Conservation (phyloP, 2,329 filamentous ascomycete genomes). For the Aspergillus viridinutans region DNA sequence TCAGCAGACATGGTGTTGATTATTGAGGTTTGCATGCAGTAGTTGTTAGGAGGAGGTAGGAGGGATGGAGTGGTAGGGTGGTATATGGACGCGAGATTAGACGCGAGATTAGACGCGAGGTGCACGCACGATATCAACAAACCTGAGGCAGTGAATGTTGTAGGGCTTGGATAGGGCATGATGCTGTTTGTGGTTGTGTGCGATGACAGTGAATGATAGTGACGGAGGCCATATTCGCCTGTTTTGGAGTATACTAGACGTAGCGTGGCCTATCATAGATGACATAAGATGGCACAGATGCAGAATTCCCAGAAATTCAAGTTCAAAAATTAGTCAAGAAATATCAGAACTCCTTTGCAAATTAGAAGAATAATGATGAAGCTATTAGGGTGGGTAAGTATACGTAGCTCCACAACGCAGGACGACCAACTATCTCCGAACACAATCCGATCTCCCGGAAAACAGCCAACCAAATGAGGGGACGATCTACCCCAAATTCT, state of each 20-base stretch:
- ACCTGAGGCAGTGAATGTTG: neutral
- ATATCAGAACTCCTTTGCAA: neutral
- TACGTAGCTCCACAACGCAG: neutral
- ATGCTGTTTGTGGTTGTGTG: neutral
- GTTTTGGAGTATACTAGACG: neutral
- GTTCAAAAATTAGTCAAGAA: neutral
- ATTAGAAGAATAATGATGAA: neutral
- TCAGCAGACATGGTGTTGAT: neutral
- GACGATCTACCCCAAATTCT: neutral
- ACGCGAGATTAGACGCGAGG: neutral
- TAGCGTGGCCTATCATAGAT: neutral
- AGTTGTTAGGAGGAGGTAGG: neutral
- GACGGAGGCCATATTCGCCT: neutral
- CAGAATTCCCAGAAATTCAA: neutral
- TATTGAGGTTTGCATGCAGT: neutral
- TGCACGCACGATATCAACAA: neutral
- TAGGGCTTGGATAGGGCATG: neutral
- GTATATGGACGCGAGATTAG: neutral
- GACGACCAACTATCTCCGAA: neutral
- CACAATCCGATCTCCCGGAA: neutral
- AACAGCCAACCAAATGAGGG: neutral
- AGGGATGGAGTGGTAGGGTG: neutral
- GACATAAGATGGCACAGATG: neutral
- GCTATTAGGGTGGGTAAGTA: neutral
- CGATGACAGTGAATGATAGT: neutral